Conservation (phyloP, 2,329 filamentous ascomycete genomes). For the Nemania sp. region DNA sequence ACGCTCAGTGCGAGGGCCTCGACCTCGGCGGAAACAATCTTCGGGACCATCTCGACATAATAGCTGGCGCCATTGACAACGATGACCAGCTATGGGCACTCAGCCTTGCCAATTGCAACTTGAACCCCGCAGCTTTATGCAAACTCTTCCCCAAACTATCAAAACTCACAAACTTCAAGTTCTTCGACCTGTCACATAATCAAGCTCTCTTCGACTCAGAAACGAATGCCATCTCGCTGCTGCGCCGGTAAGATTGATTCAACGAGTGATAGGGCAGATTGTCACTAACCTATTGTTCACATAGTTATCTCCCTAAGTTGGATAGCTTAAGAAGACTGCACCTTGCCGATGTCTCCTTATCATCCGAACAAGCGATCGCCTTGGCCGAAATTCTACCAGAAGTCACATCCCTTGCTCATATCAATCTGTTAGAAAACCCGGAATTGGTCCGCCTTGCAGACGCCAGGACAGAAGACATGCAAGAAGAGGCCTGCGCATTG, state of each 20-base stretch:
- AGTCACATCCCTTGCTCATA: constrained; percentile 76
- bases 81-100: constrained; percentile 73
- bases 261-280: background rate
- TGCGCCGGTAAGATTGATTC: constrained; percentile 65
- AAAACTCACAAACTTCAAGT: constrained; percentile 73
- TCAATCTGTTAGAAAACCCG: constrained; percentile 84
- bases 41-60: constrained; percentile 55
- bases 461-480: constrained; percentile 74
- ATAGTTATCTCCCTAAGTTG: constrained; percentile 79
- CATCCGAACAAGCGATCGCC: constrained; percentile 85
- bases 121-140: constrained; percentile 72
- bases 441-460: constrained; percentile 70
- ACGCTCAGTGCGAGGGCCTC: constrained; percentile 80
- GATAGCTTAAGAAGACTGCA: constrained; percentile 80
- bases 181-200: constrained; percentile 92
- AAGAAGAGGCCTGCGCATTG: constrained; percentile 92
- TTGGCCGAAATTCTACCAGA: constrained; percentile 90
- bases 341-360: constrained; percentile 80
- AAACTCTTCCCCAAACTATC: constrained; percentile 74
- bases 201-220: constrained; percentile 73
- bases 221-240: constrained; percentile 71
- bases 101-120: constrained; percentile 82
- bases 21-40: constrained; percentile 86
- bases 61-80: constrained; percentile 57
- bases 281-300: constrained; percentile 21